A percentile compares a stretch with the other conserved stretches of the same genome.
phyloP scores from a whole-genome alignment of 2,329 filamentous ascomycete genomes.

The Grosmannia clavigera region DNA sequence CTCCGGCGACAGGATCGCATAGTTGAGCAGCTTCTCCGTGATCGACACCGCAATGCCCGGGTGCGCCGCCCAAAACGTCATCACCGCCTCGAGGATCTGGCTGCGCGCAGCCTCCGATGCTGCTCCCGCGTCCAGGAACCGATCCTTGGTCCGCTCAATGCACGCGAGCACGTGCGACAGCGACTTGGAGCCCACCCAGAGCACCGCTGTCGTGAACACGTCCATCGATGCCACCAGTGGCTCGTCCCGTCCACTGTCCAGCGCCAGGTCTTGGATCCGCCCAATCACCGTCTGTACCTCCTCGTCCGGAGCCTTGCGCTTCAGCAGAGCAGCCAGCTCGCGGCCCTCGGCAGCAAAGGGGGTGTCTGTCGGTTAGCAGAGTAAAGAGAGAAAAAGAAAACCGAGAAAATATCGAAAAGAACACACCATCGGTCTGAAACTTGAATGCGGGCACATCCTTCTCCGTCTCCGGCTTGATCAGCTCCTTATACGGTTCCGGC shows the following conservation, averaged over 20 bases:
- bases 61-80: constrained; percentile 87
- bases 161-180: constrained; percentile 90
- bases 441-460: constrained; percentile 96
- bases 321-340: constrained; percentile 66
- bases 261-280: constrained; percentile 67
- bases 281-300: constrained; percentile 75
- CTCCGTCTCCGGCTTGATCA: constrained; percentile 81
- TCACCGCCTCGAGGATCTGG: constrained; percentile 83
- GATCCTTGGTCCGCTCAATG: constrained; percentile 88
- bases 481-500: constrained; percentile 67
- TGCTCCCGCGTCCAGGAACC: constrained; percentile 66
- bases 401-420: not conserved
- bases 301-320: constrained; percentile 73
- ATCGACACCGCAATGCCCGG: constrained; percentile 87
- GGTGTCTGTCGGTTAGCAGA: constrained; percentile 23
- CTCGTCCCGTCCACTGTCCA: constrained; percentile 53
- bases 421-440: constrained; percentile 30
- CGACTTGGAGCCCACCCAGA: constrained; percentile 88
- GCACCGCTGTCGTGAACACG: constrained; percentile 85
- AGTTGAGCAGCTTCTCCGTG: constrained; percentile 93
- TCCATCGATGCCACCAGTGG: constrained; percentile 80
- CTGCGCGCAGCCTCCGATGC: constrained; percentile 63
- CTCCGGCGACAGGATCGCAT: constrained; percentile 78
- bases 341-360: constrained; percentile 79
- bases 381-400: constrained; percentile 7